Base-by-base conservation (phyloP, 176 grass and related monocot genomes). In the Puccinellia tenuiflora region DNA sequence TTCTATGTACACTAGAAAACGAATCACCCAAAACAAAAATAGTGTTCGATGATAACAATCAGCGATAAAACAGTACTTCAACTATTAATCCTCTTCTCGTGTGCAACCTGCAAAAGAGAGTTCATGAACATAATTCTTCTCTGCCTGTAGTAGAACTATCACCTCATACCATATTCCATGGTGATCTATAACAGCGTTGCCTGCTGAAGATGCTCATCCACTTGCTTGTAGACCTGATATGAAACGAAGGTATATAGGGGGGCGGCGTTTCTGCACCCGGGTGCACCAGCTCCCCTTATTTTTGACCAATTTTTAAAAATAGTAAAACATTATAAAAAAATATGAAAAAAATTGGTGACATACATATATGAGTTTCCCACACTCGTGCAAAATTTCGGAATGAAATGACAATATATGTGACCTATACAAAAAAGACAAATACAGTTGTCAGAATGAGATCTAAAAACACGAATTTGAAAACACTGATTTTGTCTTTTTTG, bases 151-250 rank as follows among this genome's bases (percentile, higher is more conserved):
- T 88, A 72, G 46, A 91, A 73, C 66, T 26, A 79, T 76, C 85
- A 87, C 79, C 84, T 70, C 89, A 84, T 93, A 91, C 91, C 91
- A 93, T 89, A 70, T 86, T 83, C 74, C 51, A 84, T 83, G 57
- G 59, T 77, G 84, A 68, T 63, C 52, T 81, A 81, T 52, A 40
- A 83, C 33, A 70, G 75, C 72, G 26, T 61, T 13, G 70, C 48
- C 73, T 60, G 67, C 76, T 79, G 78, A 83, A 45, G 71, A 55
- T 86, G 66, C n/a, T 84, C 77, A 64, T 86, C 87, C 80, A 78
- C 83, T 79, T 78, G 26, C 67, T 82, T 90, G 78, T 76, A 73
- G 66, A 87, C 53, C 90, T 92, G 79, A 85, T 61, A 87, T 68
- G 76, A 83, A 71, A 81, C 61, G 62, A 69, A n/a, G 46, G 24